Base-by-base conservation (phyloP, 2,329 filamentous ascomycete genomes). In the Aspergillus flavus region DNA sequence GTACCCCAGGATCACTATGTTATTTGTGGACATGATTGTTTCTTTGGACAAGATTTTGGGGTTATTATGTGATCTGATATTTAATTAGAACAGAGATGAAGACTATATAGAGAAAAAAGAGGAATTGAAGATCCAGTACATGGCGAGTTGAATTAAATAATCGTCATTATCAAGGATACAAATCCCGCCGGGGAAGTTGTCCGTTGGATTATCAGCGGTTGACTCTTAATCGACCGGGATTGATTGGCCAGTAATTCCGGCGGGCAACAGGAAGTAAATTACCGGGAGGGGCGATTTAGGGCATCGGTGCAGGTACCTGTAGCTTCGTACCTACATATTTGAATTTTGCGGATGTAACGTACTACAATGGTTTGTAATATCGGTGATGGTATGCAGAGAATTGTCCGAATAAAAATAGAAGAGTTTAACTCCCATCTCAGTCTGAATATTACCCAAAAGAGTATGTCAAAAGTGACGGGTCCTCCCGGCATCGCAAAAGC, bases 1-100 rank as follows among this genome's bases (percentile, higher is more conserved):
- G 64, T 73, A 80, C 78, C 78, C 78, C 52, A 79, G 66, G 61
- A 80, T 69, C n/a, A 80, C 77, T 46, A 79, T 78, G 53, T 75
- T 76, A 62, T 78, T 76, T 23, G 54, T 58, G 14, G 72, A 64
- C 77, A 79, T 79, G 50, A 55, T 64, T 30, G 12, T 23, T 32
- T 26, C n/a, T 21, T 26, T 21, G 7, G 11, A n/a, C 6, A 19
- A 9, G 6, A 19, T 16, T 23, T 46, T 9, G 45, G 11, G 11
- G 6, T n/a, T 41, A 12, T 48, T 28, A 6, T 28, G 14, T 3
- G 45, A 6, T 28, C 28, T 16, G 32, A 26, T 56, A 19, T 26
- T 61, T 2, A 28, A 50, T 34, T n/a, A 19, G 16, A 41, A n/a
- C 39, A 9, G 19, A 7, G 23, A 46, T 11, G 43, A 46, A 46